Percentiles rank a stretch among this genome's conserved stretches.
These are phyloP conservation scores for Chamaecyparis obtusa DNA, from an alignment of 75 land plant species.

Conservation along the genomic window DNA sequence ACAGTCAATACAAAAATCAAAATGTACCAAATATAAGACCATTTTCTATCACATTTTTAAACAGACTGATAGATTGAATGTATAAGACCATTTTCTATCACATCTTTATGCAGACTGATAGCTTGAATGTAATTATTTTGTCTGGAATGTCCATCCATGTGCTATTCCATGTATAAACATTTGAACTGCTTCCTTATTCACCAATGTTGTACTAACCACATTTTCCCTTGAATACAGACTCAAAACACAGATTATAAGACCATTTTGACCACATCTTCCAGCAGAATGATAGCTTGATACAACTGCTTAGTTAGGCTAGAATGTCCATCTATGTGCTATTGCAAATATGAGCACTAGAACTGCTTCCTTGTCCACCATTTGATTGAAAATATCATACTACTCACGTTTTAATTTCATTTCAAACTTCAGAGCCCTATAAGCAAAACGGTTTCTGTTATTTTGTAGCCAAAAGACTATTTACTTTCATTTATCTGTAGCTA, in stretches of 20 bases:
- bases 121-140: neutral
- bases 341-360: slow-evolving; percentile 28
- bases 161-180: neutral
- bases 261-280: slow-evolving; percentile 46
- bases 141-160: neutral
- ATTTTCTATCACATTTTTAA: neutral
- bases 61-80: slow-evolving; percentile 2
- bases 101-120: neutral
- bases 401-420: slow-evolving; percentile 34
- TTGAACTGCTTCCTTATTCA: too few species aligned
- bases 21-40: slow-evolving; percentile 25
- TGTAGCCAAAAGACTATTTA: slow-evolving; percentile 29
- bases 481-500: slow-evolving; percentile 44
- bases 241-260: slow-evolving; percentile 17
- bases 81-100: slow-evolving; percentile 24
- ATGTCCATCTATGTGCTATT: slow-evolving; percentile 37
- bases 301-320: slow-evolving; percentile 33
- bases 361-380: slow-evolving; percentile 46
- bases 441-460: slow-evolving; percentile 46
- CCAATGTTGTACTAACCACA: too few species aligned
- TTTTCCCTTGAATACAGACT: too few species aligned
- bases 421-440: slow-evolving; percentile 23
- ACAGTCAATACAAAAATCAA: slow-evolving; percentile 31
- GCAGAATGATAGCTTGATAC: slow-evolving; percentile 31
- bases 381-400: slow-evolving; percentile 38